Percentiles rank a stretch among this genome's conserved stretches.
These are phyloP conservation scores for Tuber microsphaerosporum DNA, from an alignment of 495 filamentous ascomycete genomes.

Conservation along the genomic window DNA sequence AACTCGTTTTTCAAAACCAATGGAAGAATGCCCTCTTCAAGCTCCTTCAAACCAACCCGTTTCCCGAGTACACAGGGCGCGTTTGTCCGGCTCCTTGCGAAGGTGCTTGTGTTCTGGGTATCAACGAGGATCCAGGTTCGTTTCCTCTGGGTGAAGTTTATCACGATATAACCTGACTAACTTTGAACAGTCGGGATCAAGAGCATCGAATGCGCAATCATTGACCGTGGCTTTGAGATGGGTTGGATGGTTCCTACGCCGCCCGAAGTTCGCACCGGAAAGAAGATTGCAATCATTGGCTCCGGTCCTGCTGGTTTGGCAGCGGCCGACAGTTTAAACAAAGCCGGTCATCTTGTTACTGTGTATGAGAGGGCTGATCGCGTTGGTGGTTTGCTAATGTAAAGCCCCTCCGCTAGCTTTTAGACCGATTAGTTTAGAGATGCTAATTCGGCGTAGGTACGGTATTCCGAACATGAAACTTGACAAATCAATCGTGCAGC, in stretches of 20 bases:
- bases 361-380: slow-evolving; percentile 96
- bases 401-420: background rate
- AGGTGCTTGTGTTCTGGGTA: slow-evolving; percentile 93
- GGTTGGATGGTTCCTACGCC: slow-evolving; percentile 93
- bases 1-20: slow-evolving; percentile 83
- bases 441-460: slow-evolving; percentile 46
- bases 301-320: slow-evolving; percentile 92
- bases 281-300: slow-evolving; percentile 85
- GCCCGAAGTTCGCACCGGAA: slow-evolving; percentile 75
- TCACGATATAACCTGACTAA: slow-evolving; percentile 24
- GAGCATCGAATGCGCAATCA: slow-evolving; percentile 98
- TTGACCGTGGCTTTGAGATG: slow-evolving; percentile 98
- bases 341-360: slow-evolving; percentile 80
- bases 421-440: background rate
- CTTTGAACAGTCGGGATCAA: slow-evolving; percentile 70
- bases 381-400: slow-evolving; percentile 90
- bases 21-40: slow-evolving; percentile 95
- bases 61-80: slow-evolving; percentile 97
- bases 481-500: slow-evolving; percentile 96
- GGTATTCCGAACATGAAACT: slow-evolving; percentile 99
- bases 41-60: slow-evolving; percentile 98
- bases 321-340: slow-evolving; percentile 90
- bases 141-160: background rate
- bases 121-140: slow-evolving; percentile 80
- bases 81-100: slow-evolving; percentile 98